Evolutionary conservation across 2,329 filamentous ascomycete species (phyloP), one percentile per base, ranked within the genome.

Genomic region (Epichloe gansuensis): DNA sequence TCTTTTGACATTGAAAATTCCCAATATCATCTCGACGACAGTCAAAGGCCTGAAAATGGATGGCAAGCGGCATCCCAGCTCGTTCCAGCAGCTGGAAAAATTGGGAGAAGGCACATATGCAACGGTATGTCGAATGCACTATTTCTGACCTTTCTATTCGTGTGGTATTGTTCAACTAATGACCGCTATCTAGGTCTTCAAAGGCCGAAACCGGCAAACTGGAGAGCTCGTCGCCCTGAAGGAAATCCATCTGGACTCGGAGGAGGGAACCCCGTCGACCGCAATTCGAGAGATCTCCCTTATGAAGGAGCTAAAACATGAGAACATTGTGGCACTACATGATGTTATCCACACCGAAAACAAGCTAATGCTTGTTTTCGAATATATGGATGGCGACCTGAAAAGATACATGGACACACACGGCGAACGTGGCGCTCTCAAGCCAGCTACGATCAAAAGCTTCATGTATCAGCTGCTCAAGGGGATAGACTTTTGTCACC

Each of bases 331-430:
- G 61, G 88, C 85, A 54, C 82, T 98, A 5, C 89, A 97, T 77
- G 93, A 98, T 76, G 93, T 98, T 52, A 97, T 98, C 63, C 93
- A 98, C 70, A 98, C 93, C 53, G 93, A 98, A 74, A 98, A 97
- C 73, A 98, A 98, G 69, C 82, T 98, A 53, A 98, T 98, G 93
- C 83, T 98, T 41, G 93, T 98, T 9, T 98, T 98, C 61, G 93
- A 98, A 69, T 95, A 84, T 70, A 96, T 98, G 91, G 93, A 98
- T 70, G 89, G 90, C 66, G 93, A 98, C 64, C 74, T 98, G 11
- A 98, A 98, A 75, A 89, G 94, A 66, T 97, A 96, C 71, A 98
- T 98, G 93, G 93, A 98, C 67, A 87, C 84, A 6, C 79, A 89
- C 53, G 89, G 90, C 62, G 89, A 96, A 61, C 80, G 89, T 50